Base-by-base conservation (phyloP, 495 filamentous ascomycete species). In the Neurospora tetrasperma region DNA sequence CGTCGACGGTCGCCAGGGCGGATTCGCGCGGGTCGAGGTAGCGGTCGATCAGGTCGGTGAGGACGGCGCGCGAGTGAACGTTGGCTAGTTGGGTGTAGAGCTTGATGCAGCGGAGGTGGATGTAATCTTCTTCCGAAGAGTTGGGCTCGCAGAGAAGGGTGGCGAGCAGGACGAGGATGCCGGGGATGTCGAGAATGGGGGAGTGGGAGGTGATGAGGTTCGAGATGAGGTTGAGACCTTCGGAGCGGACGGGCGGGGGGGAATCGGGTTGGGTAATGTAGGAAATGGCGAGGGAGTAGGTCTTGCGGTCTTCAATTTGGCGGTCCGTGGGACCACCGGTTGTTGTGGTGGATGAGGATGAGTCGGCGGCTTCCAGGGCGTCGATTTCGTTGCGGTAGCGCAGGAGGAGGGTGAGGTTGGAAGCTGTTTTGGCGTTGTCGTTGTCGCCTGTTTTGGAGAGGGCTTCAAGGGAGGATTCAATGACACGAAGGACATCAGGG, bases 181-280 rank as follows among this genome's bases (percentile, higher is more conserved):
- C 86, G 0, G 88, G 89, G 27, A 94, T 89, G 77, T 96, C 91
- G 69, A 95, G 83, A 16, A 92, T 83, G 0, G 92, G 86, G 11
- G 87, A 92, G 20, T 84, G 78, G 20, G 86, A 83, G 40, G 84
- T 82, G 75, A 96, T 88, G 20, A 97, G 81, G 41, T 83, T 83
- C 0, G 89, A 88, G 18, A 96, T 81, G 1, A 93, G 85, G 27
- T 90, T 89, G 43, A 97, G 88, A 11, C 92, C 93, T 78, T 96
- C 91, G 6, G 89, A 90, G 40, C 92, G 89, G 11, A 94, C 90
- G 0, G 93, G 93, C 8, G 93, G 88, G 0, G 93, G 89, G 0
- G 90, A 87, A 71, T 93, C 92, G 1, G 80, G 70, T 40, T 82
- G 78, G 23, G 89, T 90, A 71, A 96, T 89, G 77, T 94, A 92